Percentiles rank a stretch among this genome's conserved stretches.
These are phyloP conservation scores for Cinnamomum micranthum DNA, from an alignment of 164 flowering plant species.

Conservation along the genomic window DNA sequence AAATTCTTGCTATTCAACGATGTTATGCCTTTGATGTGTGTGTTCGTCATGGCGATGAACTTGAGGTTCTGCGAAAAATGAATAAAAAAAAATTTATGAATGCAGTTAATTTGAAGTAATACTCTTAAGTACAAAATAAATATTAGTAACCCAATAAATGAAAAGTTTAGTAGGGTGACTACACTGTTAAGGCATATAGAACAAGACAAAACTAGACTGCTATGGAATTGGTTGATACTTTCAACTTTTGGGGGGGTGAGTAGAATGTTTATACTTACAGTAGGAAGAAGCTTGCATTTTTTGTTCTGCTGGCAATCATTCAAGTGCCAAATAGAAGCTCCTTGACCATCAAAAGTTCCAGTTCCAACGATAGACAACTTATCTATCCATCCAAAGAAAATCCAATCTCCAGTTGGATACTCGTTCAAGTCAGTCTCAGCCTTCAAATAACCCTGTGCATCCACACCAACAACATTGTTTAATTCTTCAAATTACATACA, in stretches of 20 bases:
- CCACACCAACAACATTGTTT: background rate
- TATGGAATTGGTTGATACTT: no score
- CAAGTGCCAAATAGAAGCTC: slow-evolving; percentile 55
- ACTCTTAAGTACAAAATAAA: no score
- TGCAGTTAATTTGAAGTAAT: no score
- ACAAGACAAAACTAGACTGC: no score
- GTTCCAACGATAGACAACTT: slow-evolving; percentile 54
- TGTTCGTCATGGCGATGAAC: slow-evolving; percentile 42
- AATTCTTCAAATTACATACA: background rate
- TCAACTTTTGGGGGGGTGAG: background rate
- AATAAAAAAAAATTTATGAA: no score
- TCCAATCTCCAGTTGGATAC: slow-evolving; percentile 42
- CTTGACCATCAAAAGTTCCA: slow-evolving; percentile 76
- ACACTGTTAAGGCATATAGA: no score
- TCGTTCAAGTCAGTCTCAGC: slow-evolving; percentile 38
- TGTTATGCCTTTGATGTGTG: slow-evolving; percentile 36
- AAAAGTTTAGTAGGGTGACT: no score
- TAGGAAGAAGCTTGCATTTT: slow-evolving; percentile 35
- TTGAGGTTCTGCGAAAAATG: slow-evolving; percentile 42
- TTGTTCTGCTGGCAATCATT: slow-evolving; percentile 18
- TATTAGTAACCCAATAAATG: no score
- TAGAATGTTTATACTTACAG: slow-evolving; percentile 22
- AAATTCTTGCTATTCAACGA: slow-evolving; percentile 67
- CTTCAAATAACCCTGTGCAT: slow-evolving; percentile 47
- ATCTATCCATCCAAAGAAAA: slow-evolving; percentile 44